Conservation (phyloP, 129 eudicot genomes). For the Escallonia herrerae region DNA sequence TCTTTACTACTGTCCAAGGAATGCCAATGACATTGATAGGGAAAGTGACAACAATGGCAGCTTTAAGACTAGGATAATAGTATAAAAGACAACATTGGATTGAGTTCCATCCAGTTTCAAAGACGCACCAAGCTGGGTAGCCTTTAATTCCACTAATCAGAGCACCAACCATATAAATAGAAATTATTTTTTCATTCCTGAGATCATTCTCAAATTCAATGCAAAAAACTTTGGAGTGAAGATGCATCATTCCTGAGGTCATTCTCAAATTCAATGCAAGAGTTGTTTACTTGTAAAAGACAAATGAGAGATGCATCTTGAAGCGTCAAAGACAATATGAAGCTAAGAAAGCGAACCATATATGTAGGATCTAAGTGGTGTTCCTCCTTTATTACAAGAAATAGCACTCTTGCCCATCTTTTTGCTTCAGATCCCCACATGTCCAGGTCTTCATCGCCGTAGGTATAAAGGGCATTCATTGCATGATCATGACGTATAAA, state of each 20-base stretch:
- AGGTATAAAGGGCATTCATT: slow-evolving; percentile 26
- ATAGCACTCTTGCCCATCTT: slow-evolving; percentile 74
- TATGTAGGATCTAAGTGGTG: not conserved
- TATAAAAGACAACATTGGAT: too few relatives aligned
- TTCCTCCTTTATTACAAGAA: slow-evolving; percentile 49
- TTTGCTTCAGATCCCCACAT: slow-evolving; percentile 69
- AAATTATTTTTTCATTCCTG: not conserved
- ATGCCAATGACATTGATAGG: too few relatives aligned
- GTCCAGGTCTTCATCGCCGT: slow-evolving; percentile 80
- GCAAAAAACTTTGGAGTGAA: not conserved
- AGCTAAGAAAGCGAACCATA: too few relatives aligned
- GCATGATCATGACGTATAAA: slow-evolving; percentile 35
- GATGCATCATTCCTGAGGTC: too few relatives aligned
- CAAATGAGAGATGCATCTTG: not conserved
- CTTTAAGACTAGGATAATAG: too few relatives aligned
- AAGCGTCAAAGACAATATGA: too few relatives aligned
- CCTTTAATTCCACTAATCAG: not conserved
- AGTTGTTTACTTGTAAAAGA: not conserved
- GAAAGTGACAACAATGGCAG: too few relatives aligned
- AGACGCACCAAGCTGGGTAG: too few relatives aligned
- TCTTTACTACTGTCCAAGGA: too few relatives aligned
- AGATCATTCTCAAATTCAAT: not conserved
- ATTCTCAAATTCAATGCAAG: too few relatives aligned
- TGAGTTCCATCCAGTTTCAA: too few relatives aligned
- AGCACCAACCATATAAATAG: not conserved